These are phyloP conservation scores for Nakaseomyces sp. DNA, from an alignment of 1,139 yeast genomes.

Conservation along the genomic window DNA sequence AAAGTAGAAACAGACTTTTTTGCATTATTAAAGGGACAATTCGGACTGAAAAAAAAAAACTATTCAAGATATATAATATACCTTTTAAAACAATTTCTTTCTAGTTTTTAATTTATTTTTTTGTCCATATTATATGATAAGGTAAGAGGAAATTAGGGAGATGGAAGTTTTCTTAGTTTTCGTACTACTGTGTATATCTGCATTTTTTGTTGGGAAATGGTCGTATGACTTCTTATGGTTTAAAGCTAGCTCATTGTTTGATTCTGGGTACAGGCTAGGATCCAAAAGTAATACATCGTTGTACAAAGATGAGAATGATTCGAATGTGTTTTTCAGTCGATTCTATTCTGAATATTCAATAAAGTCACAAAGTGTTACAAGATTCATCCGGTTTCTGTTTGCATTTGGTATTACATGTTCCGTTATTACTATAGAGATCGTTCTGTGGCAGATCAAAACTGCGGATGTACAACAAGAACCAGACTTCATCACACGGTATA, in stretches of 20 bases:
- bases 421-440: slow-evolving; percentile 25
- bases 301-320: slow-evolving; percentile 8
- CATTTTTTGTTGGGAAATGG: slow-evolving; percentile 14
- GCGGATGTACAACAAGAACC: slow-evolving; percentile 18
- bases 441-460: slow-evolving; percentile 28
- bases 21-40: too few species aligned
- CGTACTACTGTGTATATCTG: slow-evolving; percentile 12
- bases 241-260: slow-evolving; percentile 15
- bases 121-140: too few species aligned
- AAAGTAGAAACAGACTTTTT: too few species aligned
- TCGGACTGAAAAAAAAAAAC: too few species aligned
- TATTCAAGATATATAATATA: too few species aligned
- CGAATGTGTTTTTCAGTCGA: slow-evolving; percentile 18
- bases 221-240: slow-evolving; percentile 16
- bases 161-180: slow-evolving; percentile 17
- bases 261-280: slow-evolving; percentile 6
- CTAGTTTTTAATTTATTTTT: too few species aligned
- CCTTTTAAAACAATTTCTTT: background rate
- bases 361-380: slow-evolving; percentile 19
- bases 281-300: background rate
- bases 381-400: slow-evolving; percentile 21
- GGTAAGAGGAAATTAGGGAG: too few species aligned
- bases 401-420: slow-evolving; percentile 25
- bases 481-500: slow-evolving; percentile 17
- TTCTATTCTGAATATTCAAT: slow-evolving; percentile 28